phyloP scores from a whole-genome alignment of 176 grass and related monocot species.

The Puccinellia tenuiflora region DNA sequence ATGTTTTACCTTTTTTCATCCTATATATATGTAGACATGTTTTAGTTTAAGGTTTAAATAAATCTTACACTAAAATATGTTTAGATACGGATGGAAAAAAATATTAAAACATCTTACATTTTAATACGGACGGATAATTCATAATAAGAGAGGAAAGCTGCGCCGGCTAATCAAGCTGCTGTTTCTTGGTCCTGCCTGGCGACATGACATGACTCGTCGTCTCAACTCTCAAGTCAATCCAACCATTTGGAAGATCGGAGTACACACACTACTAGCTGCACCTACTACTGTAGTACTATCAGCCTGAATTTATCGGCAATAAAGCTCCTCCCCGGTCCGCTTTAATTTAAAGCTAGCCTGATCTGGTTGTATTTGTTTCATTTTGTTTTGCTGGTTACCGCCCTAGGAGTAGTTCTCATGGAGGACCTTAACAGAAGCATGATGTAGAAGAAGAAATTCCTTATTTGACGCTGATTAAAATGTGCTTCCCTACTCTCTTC shows the following conservation, averaged over 20 bases:
- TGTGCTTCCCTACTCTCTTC: no score
- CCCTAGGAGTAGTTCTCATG: not conserved
- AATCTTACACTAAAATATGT: no score
- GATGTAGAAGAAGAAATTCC: not conserved
- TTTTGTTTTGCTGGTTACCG: not conserved
- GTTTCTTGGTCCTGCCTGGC: not conserved
- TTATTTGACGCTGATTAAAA: no score
- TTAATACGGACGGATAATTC: no score
- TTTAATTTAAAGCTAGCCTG: not conserved
- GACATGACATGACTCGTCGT: not conserved
- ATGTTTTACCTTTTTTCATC: no score
- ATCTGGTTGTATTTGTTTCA: not conserved
- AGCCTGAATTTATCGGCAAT: not conserved
- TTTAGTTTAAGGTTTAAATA: no score
- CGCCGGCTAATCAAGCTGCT: not conserved
- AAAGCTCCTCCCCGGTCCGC: not conserved
- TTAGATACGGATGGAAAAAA: no score
- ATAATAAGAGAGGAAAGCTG: not conserved
- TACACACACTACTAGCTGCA: no score
- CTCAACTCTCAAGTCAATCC: not conserved
- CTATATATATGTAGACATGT: no score
- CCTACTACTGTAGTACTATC: not conserved
- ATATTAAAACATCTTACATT: no score
- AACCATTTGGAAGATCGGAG: not conserved
- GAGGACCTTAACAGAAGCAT: not conserved